phyloP scores from a whole-genome alignment of 2,329 filamentous ascomycete genomes.

The Ophiostoma tasmaniense region DNA sequence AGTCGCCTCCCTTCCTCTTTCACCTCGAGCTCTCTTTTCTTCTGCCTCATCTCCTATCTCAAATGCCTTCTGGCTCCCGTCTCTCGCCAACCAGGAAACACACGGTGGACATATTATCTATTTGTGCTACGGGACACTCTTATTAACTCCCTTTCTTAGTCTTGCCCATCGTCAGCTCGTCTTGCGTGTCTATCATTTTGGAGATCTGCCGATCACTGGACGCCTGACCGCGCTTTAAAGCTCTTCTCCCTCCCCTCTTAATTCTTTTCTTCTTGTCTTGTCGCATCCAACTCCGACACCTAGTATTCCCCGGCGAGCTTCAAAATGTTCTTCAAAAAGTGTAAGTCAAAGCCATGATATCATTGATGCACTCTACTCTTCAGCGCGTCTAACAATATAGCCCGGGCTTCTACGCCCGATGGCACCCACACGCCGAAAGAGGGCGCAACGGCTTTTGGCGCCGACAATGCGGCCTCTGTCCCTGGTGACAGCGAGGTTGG shows the following conservation, averaged over 20 bases:
- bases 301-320: neutral
- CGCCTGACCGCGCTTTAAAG: constrained; percentile 3
- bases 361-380: neutral
- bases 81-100: neutral
- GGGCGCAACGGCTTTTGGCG: neutral
- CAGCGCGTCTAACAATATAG: neutral
- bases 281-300: neutral
- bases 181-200: constrained; percentile 4
- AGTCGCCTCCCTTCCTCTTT: neutral
- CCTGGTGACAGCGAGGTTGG: constrained; percentile 9
- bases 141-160: neutral
- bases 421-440: constrained; percentile 9
- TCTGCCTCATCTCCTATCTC: neutral
- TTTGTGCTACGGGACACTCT: neutral
- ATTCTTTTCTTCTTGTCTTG: neutral
- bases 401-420: constrained; percentile 10
- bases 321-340: constrained; percentile 1
- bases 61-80: neutral
- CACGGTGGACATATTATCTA: neutral
- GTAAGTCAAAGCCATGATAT: neutral
- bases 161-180: neutral
- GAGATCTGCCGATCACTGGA: constrained; percentile 11
- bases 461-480: constrained; percentile 5
- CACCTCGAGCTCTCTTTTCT: neutral
- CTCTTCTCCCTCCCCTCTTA: neutral